Evolutionary conservation across 805 yeast genomes (phyloP).

Genomic region (Suhomyces sp.): DNA sequence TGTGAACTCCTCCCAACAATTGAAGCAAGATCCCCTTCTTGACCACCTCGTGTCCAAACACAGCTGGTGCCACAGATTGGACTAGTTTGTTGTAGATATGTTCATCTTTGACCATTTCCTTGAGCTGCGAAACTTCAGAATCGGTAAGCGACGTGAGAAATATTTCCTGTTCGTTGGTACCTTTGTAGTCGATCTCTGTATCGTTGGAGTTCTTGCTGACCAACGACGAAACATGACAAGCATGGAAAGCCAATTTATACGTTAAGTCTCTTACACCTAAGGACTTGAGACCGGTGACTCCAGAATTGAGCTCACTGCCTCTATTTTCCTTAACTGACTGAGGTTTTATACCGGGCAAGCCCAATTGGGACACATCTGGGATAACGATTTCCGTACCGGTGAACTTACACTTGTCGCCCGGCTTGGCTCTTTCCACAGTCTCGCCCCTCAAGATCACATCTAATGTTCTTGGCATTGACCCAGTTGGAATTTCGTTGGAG

Average conservation of each 20-base stretch:
- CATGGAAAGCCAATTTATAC: constrained; percentile 85
- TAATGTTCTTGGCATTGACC: constrained; percentile 96
- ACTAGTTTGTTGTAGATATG: constrained; percentile 83
- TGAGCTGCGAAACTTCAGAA: constrained; percentile 79
- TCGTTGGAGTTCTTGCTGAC: constrained; percentile 29
- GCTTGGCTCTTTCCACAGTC: constrained; percentile 91
- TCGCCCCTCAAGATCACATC: constrained; percentile 93
- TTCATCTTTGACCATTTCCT: constrained; percentile 86
- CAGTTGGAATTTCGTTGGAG: constrained; percentile 95
- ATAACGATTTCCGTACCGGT: constrained; percentile 93
- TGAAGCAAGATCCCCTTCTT: constrained; percentile 90
- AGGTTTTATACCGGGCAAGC: constrained; percentile 93
- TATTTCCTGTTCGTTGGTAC: constrained; percentile 73
- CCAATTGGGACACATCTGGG: constrained; percentile 91
- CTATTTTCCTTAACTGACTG: constrained; percentile 67
- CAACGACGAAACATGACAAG: constrained; percentile 81
- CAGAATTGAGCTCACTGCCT: constrained; percentile 68
- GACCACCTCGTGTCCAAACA: constrained; percentile 91
- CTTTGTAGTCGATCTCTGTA: constrained; percentile 32
- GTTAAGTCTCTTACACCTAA: constrained; percentile 95
- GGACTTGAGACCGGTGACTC: constrained; percentile 83
- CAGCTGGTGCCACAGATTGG: constrained; percentile 90
- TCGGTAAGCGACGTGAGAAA: constrained; percentile 75
- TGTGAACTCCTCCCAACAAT: constrained; percentile 93
- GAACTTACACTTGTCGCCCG: constrained; percentile 92